Conservation (phyloP, 106 monocot species). For the Acorus gramineus region DNA sequence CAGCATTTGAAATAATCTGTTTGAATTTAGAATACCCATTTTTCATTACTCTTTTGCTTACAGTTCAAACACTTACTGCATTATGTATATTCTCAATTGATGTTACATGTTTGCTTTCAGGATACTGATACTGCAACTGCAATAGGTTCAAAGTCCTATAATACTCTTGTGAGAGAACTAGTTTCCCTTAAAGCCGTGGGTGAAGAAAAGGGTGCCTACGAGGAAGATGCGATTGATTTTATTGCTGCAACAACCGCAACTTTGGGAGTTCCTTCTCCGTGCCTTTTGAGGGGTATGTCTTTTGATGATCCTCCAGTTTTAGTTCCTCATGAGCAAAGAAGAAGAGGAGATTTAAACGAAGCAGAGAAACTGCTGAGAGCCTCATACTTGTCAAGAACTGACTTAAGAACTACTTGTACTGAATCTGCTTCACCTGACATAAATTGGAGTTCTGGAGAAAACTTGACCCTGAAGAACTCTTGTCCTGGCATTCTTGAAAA, state of each 20-base stretch:
- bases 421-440: slow-evolving; percentile 5
- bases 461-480: slow-evolving; percentile 5
- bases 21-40: no score
- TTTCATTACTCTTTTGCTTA: no score
- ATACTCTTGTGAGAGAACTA: slow-evolving; percentile 75
- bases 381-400: slow-evolving; percentile 59
- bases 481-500: slow-evolving; percentile 11
- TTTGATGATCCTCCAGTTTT: slow-evolving; percentile 42
- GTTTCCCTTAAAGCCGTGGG: slow-evolving; percentile 48
- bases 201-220: slow-evolving; percentile 13
- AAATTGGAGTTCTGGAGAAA: slow-evolving; percentile 10
- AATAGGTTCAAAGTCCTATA: slow-evolving; percentile 89
- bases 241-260: slow-evolving; percentile 82
- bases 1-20: no score
- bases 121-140: slow-evolving; percentile 61
- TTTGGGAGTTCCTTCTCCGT: slow-evolving; percentile 74
- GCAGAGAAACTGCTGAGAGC: slow-evolving; percentile 57
- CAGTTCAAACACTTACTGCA: no score
- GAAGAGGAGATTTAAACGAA: slow-evolving; percentile 69
- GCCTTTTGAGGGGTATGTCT: slow-evolving; percentile 58
- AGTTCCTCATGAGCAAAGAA: slow-evolving; percentile 13
- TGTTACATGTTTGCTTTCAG: slow-evolving; percentile 23
- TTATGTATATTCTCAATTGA: no score
- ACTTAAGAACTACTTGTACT: slow-evolving; percentile 11
- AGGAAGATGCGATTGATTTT: slow-evolving; percentile 78